phyloP scores from a whole-genome alignment of 2,329 filamentous ascomycete genomes.

The Xylariaceae sp. region DNA sequence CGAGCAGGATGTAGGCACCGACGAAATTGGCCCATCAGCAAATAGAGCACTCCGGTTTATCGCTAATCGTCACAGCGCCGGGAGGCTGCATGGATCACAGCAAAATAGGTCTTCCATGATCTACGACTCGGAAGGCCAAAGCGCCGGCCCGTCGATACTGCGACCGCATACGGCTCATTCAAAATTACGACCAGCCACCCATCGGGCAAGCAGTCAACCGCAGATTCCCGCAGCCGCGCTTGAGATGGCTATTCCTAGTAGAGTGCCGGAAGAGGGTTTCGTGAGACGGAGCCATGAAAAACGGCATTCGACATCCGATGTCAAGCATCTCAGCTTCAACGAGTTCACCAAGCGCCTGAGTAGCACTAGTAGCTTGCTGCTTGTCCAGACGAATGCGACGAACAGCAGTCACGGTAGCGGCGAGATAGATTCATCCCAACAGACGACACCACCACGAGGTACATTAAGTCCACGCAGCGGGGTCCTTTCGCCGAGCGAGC shows the following conservation, averaged over 20 bases:
- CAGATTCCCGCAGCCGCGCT: conserved; percentile 40
- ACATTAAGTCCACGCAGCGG: conserved; percentile 37
- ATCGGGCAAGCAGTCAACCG: conserved; percentile 53
- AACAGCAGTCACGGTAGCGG: conserved; percentile 52
- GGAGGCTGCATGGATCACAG: conserved; percentile 37
- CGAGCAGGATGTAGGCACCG: conserved; percentile 35
- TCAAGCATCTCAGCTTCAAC: conserved; percentile 62
- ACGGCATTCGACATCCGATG: conserved; percentile 55
- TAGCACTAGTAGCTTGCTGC: conserved; percentile 61
- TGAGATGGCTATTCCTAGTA: conserved; percentile 30
- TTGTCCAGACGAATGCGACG: conserved; percentile 60
- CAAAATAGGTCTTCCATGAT: conserved; percentile 37
- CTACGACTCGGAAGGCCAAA: conserved; percentile 33
- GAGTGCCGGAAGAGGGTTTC: conserved; percentile 39
- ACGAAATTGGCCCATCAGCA: conserved; percentile 48
- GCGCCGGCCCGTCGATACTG: conserved; percentile 38
- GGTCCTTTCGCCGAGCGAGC: conserved; percentile 41
- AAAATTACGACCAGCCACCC: conserved; percentile 48
- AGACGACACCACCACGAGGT: conserved; percentile 39
- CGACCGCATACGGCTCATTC: conserved; percentile 60
- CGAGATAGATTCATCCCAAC: conserved; percentile 45
- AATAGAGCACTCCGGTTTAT: conserved; percentile 56
- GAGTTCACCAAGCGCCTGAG: conserved; percentile 64
- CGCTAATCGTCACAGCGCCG: conserved; percentile 45
- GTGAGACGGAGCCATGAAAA: conserved; percentile 45